Conservation (phyloP, 225 moss, liverwort and hornwort species). For the Sphagnum tenellum region DNA sequence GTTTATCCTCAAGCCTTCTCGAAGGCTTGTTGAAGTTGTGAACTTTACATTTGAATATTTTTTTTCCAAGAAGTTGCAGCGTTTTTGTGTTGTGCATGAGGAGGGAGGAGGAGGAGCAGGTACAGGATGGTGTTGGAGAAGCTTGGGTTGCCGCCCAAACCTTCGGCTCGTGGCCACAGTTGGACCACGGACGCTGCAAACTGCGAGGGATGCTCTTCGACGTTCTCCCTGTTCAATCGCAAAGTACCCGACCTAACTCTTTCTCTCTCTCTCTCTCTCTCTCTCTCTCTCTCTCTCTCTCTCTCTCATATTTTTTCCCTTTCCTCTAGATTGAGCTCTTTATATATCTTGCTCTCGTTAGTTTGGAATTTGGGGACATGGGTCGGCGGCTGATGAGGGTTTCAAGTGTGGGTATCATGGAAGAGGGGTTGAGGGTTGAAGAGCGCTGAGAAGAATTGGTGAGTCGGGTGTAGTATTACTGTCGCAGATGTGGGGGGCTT, state of each 20-base stretch:
- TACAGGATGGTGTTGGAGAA: conserved; percentile 66
- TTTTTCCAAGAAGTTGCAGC: no score
- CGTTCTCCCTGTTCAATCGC: conserved; percentile 74
- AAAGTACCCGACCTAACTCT: conserved; percentile 35
- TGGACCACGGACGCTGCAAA: conserved; percentile 85
- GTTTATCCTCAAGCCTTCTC: no score
- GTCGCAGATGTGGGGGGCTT: conserved; percentile 98
- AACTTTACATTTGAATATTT: no score
- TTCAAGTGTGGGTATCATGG: no score
- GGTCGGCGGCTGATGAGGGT: no score
- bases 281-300: background rate
- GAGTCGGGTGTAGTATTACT: conserved; percentile 77
- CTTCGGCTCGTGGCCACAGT: conserved; percentile 58
- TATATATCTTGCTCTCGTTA: no score
- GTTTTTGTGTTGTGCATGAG: no score
- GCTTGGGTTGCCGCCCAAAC: conserved; percentile 84
- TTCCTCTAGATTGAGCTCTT: background rate
- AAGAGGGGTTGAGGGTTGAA: no score
- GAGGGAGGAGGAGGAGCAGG: no score
- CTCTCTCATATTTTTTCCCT: background rate
- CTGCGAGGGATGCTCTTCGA: conserved; percentile 59
- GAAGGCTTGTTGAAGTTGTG: no score
- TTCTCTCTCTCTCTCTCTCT: background rate
- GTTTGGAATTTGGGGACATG: no score
- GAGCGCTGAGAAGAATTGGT: no score